These are phyloP conservation scores for Clavariopsis aquatica DNA, from an alignment of 495 filamentous ascomycete genomes.

Conservation along the genomic window DNA sequence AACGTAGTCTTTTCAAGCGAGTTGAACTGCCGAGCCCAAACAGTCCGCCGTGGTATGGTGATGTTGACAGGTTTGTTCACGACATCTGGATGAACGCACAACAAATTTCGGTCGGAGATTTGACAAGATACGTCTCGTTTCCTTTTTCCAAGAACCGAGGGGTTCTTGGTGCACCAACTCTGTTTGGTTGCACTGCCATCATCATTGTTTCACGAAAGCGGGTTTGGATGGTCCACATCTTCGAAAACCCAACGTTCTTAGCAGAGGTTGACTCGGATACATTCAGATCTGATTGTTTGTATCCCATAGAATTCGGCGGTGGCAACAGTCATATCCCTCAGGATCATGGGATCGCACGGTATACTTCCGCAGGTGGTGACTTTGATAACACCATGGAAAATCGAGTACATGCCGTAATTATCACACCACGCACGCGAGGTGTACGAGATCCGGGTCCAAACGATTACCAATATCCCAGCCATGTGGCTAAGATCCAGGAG, in stretches of 20 bases:
- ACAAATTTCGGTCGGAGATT: no score
- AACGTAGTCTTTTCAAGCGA: no score
- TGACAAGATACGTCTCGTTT: no score
- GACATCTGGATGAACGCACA: no score
- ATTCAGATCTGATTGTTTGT: neutral
- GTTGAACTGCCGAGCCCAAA: no score
- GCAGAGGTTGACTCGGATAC: neutral
- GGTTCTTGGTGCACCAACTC: no score
- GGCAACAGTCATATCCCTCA: neutral
- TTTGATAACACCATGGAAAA: conserved; percentile 16
- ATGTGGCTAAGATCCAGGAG: conserved; percentile 7
- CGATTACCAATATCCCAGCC: neutral
- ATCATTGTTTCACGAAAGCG: conserved; percentile 14
- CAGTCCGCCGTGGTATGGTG: no score
- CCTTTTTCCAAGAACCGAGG: no score
- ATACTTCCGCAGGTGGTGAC: conserved; percentile 11
- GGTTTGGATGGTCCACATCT: conserved; percentile 14
- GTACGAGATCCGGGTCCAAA: neutral
- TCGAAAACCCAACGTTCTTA: conserved; percentile 2
- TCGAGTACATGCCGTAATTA: conserved; percentile 13
- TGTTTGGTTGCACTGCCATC: conserved; percentile 16
- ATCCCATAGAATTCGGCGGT: no score
- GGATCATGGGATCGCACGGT: neutral
- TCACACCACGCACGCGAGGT: neutral
- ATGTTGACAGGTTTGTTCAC: no score